Evolutionary conservation across 208 protist genomes (phyloP).

Genomic region (Trypanosoma conorhini): DNA sequence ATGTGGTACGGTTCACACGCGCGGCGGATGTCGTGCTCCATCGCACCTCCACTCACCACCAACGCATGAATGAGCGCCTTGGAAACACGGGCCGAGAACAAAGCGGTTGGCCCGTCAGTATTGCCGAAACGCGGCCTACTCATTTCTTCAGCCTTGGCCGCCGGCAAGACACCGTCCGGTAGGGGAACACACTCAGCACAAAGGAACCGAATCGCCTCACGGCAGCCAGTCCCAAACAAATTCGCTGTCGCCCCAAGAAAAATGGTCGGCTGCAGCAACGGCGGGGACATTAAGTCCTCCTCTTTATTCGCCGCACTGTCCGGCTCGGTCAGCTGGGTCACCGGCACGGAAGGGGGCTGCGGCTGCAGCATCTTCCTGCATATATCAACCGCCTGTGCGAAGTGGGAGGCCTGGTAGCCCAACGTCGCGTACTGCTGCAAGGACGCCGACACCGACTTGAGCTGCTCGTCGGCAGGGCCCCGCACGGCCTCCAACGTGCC

Average conservation of each 20-base stretch:
- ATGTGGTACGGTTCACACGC: slow-evolving; percentile 61
- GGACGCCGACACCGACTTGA: slow-evolving; percentile 31
- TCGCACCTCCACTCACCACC: slow-evolving; percentile 83
- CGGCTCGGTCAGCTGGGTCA: background rate
- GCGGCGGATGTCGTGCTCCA: slow-evolving; percentile 89
- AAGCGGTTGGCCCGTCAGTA: background rate
- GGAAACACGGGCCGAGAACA: slow-evolving; percentile 8
- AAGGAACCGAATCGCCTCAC: slow-evolving; percentile 80
- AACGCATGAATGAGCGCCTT: slow-evolving; percentile 43
- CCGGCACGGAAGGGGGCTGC: slow-evolving; percentile 46
- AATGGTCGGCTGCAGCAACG: slow-evolving; percentile 49
- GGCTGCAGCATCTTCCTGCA: slow-evolving; percentile 50
- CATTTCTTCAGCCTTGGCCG: slow-evolving; percentile 22
- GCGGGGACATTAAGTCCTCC: background rate
- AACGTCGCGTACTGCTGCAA: slow-evolving; percentile 42
- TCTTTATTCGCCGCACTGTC: background rate
- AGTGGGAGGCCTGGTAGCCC: slow-evolving; percentile 83
- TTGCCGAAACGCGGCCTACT: background rate
- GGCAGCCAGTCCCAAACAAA: slow-evolving; percentile 80
- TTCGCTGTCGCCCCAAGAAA: slow-evolving; percentile 82
- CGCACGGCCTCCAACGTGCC: slow-evolving; percentile 21
- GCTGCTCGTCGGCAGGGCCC: slow-evolving; percentile 36
- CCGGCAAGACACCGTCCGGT: slow-evolving; percentile 19
- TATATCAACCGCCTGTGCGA: slow-evolving; percentile 52
- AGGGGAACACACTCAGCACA: slow-evolving; percentile 61